phyloP scores from a whole-genome alignment of 768 basidiomycete genomes.

The Boletus vermiculosoides region DNA sequence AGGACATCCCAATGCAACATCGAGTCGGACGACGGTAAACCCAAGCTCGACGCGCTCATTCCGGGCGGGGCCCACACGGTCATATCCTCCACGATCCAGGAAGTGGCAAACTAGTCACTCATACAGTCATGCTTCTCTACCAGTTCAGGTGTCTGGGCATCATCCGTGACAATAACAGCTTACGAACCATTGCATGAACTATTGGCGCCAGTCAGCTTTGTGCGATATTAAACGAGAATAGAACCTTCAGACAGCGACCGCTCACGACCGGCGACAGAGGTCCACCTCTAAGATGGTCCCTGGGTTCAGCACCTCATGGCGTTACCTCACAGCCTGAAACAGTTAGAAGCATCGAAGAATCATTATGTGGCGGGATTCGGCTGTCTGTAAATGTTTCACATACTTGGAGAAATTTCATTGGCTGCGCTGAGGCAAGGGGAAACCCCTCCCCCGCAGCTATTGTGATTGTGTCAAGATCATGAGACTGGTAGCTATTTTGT shows the following conservation, averaged over 20 bases:
- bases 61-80: background rate
- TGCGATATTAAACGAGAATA: too few relatives aligned
- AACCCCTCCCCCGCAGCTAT: background rate
- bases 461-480: background rate
- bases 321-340: background rate
- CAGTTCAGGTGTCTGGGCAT: slow-evolving; percentile 9
- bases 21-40: background rate
- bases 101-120: slow-evolving; percentile 5
- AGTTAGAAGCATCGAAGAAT: background rate
- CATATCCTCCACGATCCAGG: slow-evolving; percentile 1
- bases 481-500: too few relatives aligned
- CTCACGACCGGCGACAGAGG: background rate
- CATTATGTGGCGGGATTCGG: background rate
- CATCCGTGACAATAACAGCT: background rate
- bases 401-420: background rate
- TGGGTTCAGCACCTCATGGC: background rate
- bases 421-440: background rate
- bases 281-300: background rate
- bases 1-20: slow-evolving; percentile 10
- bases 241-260: background rate
- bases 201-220: too few relatives aligned
- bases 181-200: too few relatives aligned
- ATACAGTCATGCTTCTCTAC: slow-evolving; percentile 11
- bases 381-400: background rate
- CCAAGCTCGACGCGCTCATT: background rate